Evolutionary conservation across 768 basidiomycete species (phyloP).

Genomic region (Hydnomerulius pinastri): DNA sequence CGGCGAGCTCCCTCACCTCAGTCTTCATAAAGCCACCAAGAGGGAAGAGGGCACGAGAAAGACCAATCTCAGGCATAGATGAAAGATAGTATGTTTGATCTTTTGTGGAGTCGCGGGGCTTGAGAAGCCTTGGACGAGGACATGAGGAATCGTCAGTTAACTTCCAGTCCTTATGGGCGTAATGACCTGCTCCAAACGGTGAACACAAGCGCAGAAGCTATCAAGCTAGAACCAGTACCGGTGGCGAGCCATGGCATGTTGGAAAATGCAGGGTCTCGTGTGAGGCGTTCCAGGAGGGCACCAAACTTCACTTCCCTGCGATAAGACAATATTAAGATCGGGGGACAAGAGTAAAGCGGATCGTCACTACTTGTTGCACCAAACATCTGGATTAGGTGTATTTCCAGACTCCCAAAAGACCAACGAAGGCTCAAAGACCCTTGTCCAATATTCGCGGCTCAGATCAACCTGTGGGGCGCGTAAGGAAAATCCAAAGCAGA

Average conservation of each 20-base stretch:
- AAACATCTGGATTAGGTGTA: constrained; percentile 93
- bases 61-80: constrained; percentile 65
- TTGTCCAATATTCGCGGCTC: constrained; percentile 87
- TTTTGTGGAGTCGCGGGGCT: constrained; percentile 61
- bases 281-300: constrained; percentile 69
- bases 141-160: not conserved
- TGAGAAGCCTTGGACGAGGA: constrained; percentile 53
- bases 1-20: constrained; percentile 73
- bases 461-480: constrained; percentile 66
- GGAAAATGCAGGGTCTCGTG: constrained; percentile 28
- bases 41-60: constrained; percentile 78
- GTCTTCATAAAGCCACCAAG: constrained; percentile 66
- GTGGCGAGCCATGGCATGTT: constrained; percentile 74
- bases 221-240: constrained; percentile 42
- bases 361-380: constrained; percentile 74
- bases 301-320: constrained; percentile 90
- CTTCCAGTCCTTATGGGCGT: constrained; percentile 72
- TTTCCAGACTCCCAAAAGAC: constrained; percentile 75
- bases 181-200: constrained; percentile 64
- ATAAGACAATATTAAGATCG: not conserved
- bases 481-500: constrained; percentile 3
- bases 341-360: too few species aligned
- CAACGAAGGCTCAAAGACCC: constrained; percentile 90
- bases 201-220: not conserved
- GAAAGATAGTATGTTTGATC: constrained; percentile 95